A percentile compares a stretch with the other conserved stretches of the same genome.
phyloP scores from a whole-genome alignment of 2,329 filamentous ascomycete genomes.

The Trichocomaceae sp. region DNA sequence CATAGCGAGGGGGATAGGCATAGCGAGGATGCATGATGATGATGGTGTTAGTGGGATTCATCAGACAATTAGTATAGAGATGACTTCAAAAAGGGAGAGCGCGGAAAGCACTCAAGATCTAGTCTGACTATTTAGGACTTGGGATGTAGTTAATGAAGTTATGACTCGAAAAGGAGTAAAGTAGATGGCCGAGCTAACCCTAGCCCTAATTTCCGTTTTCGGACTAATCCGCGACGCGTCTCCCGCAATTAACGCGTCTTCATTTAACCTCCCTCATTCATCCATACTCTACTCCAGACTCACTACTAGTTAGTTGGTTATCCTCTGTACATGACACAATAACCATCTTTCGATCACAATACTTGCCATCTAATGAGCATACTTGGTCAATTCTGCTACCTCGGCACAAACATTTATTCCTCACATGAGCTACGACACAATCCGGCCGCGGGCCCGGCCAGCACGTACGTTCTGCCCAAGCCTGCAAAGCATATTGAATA shows the following conservation, averaged over 20 bases:
- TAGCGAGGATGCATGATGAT: background rate
- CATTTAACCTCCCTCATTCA: background rate
- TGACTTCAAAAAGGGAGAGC: background rate
- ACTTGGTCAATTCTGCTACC: too few relatives aligned
- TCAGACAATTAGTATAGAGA: background rate
- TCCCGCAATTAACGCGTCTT: slow-evolving; percentile 20
- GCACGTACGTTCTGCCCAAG: slow-evolving; percentile 38
- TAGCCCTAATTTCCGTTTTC: background rate
- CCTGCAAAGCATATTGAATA: background rate
- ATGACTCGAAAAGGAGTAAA: background rate
- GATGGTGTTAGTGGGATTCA: background rate
- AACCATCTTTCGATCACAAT: background rate
- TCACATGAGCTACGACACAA: slow-evolving; percentile 31
- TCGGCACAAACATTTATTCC: too few relatives aligned
- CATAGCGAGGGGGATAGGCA: background rate
- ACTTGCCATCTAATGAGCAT: background rate
- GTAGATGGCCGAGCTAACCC: background rate
- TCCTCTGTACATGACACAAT: background rate
- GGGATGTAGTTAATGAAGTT: background rate
- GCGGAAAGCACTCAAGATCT: background rate
- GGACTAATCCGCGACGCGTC: slow-evolving; percentile 18
- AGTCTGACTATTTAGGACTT: background rate
- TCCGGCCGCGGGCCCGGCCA: slow-evolving; percentile 35
- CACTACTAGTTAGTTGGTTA: too few relatives aligned
- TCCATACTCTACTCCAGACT: background rate